Conservation (phyloP, 768 basidiomycete genomes). For the Mycena leptocephala region DNA sequence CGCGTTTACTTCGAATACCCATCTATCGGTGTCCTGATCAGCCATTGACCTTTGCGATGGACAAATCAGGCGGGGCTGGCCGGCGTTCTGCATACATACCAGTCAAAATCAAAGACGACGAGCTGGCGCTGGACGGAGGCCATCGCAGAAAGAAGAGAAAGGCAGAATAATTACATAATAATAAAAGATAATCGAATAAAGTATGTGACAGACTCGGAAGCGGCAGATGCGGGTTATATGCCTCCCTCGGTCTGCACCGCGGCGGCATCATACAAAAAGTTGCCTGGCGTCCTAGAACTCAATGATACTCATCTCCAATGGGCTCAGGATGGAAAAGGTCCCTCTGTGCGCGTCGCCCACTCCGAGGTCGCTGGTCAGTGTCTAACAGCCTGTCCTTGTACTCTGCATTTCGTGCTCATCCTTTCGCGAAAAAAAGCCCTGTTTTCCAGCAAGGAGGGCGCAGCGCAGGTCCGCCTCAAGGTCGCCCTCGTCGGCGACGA, state of each 20-base stretch:
- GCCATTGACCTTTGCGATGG: conserved; percentile 78
- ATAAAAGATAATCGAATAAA: conserved; percentile 37
- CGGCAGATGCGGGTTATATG: conserved; percentile 56
- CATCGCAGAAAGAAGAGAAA: neutral
- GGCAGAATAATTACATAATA: conserved; percentile 42
- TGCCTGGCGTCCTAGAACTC: conserved; percentile 81
- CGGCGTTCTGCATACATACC: conserved; percentile 61
- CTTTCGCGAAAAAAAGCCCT: conserved; percentile 65
- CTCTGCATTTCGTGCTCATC: conserved; percentile 29
- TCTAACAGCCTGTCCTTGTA: conserved; percentile 26
- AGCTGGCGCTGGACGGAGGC: conserved; percentile 67
- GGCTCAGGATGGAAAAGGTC: conserved; percentile 81
- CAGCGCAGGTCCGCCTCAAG: conserved; percentile 85
- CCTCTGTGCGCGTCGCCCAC: conserved; percentile 76
- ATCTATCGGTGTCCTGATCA: conserved; percentile 98
- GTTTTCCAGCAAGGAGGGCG: conserved; percentile 90
- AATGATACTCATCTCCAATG: conserved; percentile 83
- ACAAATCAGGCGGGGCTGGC: conserved; percentile 21
- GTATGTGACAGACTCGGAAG: too few species aligned
- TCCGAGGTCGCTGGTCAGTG: conserved; percentile 75
- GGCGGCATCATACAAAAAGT: conserved; percentile 90
- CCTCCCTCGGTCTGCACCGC: conserved; percentile 80
- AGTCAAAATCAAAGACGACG: conserved; percentile 97
- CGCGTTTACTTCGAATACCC: conserved; percentile 91
- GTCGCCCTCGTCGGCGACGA: conserved; percentile 80